Evolutionary conservation across 2,329 filamentous ascomycete genomes (phyloP), one percentile per base, ranked within the genome.

Genomic region (Nemania diffusa): DNA sequence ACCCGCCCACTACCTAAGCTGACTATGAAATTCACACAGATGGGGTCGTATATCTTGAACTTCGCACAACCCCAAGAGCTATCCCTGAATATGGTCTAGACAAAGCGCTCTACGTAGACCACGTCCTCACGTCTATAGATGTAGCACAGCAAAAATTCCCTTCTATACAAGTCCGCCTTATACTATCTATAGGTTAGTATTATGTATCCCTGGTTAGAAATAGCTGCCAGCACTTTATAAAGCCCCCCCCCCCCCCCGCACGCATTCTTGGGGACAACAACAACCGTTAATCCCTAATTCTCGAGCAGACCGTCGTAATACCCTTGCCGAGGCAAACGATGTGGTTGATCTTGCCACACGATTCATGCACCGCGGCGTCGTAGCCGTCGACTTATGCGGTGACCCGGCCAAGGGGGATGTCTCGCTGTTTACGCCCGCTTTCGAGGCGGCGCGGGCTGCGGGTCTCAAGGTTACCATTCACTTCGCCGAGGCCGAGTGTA

Each of bases 361-460:
- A 65, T 87, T 89, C 75, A 79, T 79, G 15, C 70, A 73, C 42
- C 75, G 79, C 4, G 87, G 88, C 20, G 86, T 95, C 4, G 90
- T 95, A 0, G 92, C 89, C 15, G 78, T 96, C 24, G 93, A 96
- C 75, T 85, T 96, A 22, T 95, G 92, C 78, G 93, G 93, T 20
- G 89, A 97, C 74, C 92, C 92, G 1, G 81, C 84, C 0, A 84
- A 82, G 69, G 89, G 89, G 9, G 84, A 89, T 57, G 82, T 94
- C 22, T 79, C 83, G 17, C 78, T 86, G 6, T 91, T 93, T 76
- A 80, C 81, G 1, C 79, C 84, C 0, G 85, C 88, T 0, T 91
- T 96, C 71, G 72, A 77, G 0, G 80, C 82, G 62, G 91, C 91
- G 5, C 85, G 83, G 67, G 76, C 74, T 0, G 68, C 83, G 0